These are phyloP conservation scores for Fagus sylvatica DNA, from an alignment of 306 rosid species.

Conservation along the genomic window DNA sequence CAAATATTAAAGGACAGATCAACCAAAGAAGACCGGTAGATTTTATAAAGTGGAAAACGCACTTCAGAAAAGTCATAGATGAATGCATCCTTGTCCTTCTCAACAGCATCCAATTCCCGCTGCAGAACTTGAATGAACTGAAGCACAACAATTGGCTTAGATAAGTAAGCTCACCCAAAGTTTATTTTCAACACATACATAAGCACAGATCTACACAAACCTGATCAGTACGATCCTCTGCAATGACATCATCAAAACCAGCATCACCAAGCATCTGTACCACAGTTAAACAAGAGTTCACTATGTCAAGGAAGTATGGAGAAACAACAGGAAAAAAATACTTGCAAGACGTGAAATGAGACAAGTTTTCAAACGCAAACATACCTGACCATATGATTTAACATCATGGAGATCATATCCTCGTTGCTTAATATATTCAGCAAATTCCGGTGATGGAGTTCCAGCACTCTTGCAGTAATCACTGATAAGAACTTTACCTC, in stretches of 20 bases:
- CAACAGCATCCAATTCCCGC: slow-evolving; percentile 62
- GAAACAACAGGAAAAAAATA: slow-evolving; percentile 1
- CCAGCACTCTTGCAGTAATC: slow-evolving; percentile 80
- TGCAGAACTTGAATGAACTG: slow-evolving; percentile 68
- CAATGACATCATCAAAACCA: slow-evolving; percentile 70
- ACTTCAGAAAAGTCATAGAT: slow-evolving; percentile 70
- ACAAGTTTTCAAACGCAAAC: background rate
- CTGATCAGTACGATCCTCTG: slow-evolving; percentile 81
- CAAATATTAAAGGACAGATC: background rate
- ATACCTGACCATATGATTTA: slow-evolving; percentile 67
- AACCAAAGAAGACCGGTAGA: background rate
- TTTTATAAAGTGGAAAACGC: slow-evolving; percentile 27
- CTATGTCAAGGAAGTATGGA: slow-evolving; percentile 15
- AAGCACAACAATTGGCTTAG: slow-evolving; percentile 19
- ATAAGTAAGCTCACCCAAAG: background rate
- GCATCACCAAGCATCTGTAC: slow-evolving; percentile 81
- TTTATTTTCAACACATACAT: background rate
- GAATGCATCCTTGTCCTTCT: slow-evolving; percentile 64
- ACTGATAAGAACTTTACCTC: slow-evolving; percentile 83
- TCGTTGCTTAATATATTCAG: slow-evolving; percentile 74
- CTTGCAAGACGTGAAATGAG: background rate
- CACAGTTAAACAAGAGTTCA: slow-evolving; percentile 19
- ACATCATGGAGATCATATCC: slow-evolving; percentile 76
- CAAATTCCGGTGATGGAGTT: slow-evolving; percentile 61
- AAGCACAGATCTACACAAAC: slow-evolving; percentile 35